Evolutionary conservation across 768 basidiomycete genomes (phyloP), one percentile per base, ranked within the genome.

Genomic region (Inosperma sp.): DNA sequence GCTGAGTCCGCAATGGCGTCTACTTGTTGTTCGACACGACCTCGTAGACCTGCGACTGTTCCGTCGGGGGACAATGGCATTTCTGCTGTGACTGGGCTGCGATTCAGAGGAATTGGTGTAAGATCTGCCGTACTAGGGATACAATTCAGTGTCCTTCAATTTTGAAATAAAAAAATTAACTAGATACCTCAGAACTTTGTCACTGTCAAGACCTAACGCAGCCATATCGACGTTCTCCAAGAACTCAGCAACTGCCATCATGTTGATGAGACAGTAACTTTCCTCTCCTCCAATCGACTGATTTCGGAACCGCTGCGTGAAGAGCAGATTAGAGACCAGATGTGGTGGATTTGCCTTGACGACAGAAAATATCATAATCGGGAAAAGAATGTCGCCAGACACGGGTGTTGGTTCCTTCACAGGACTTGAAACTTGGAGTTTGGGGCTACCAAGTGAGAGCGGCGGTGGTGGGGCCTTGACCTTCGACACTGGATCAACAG

Each of bases 171-270:
- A 16, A 49, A 22, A 31, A 45, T 23, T 30, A 37, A 21, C 37
- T 21, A 55, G 23, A 64, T 46, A 85, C 85, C 82, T 85, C 59
- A 83, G 58, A 10, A 72, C 72, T 49, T 70, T 69, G 43, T 81
- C 80, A 27, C 76, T 77, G 45, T 77, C 80, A 5, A 91, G 67
- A 4, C 77, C 78, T n/a, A 80, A 58, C 17, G 71, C 74, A 58
- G 78, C 84, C 49, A 96, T 73, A 69, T 97, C 93, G 29, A 97
- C 92, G 62, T 93, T 90, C 70, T 95, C 93, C 45, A 97, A 73
- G 65, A 97, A 99, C 63, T 97, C 94, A 1, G 89, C 90, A 5
- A 95, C 93, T 9, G 95, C 95, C 75, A 94, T 83, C 31, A 96
- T 73, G 67, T 96, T 98, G 65, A 97, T 88, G 33, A 95, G 76